Percentiles rank a stretch among this genome's conserved stretches.
phyloP scores from a whole-genome alignment of 331 rosid species.

The Cydonia oblonga region DNA sequence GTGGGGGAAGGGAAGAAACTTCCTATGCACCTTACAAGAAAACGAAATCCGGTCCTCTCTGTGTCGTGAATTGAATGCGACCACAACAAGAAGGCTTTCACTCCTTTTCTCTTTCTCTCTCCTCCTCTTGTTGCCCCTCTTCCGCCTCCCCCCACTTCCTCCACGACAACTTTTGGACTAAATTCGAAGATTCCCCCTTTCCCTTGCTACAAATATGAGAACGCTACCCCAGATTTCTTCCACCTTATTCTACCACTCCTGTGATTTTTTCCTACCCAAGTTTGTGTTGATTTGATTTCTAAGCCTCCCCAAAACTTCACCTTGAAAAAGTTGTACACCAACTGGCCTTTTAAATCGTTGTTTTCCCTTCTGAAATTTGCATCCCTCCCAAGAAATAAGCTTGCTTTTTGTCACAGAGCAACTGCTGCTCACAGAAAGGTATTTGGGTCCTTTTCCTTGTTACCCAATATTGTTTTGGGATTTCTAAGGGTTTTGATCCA shows the following conservation, averaged over 20 bases:
- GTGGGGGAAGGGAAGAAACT: constrained; percentile 30
- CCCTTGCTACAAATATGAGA: constrained; percentile 54
- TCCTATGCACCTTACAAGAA: constrained; percentile 33
- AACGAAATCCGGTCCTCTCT: constrained; percentile 36
- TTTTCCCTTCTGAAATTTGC: not conserved
- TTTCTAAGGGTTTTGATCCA: constrained; percentile 31
- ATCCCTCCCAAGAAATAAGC: not conserved
- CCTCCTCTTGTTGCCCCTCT: constrained; percentile 6
- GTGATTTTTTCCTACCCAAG: constrained; percentile 19
- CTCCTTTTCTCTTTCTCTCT: not conserved
- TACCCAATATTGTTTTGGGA: not conserved
- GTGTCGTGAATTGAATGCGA: constrained; percentile 47
- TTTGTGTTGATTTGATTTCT: constrained; percentile 18
- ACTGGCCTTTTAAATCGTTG: constrained; percentile 4
- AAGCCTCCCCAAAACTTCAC: not conserved
- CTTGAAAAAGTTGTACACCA: not conserved
- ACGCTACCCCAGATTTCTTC: constrained; percentile 21
- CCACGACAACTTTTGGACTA: not conserved
- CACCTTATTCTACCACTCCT: constrained; percentile 24
- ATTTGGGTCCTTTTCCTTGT: constrained; percentile 4
- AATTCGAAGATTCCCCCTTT: not conserved
- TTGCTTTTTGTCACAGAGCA: constrained; percentile 6
- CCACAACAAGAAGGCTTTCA: constrained; percentile 13
- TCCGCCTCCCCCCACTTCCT: not conserved
- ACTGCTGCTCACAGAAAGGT: constrained; percentile 22